Percentiles rank a stretch among this genome's conserved stretches.
phyloP scores from a whole-genome alignment of 176 grass and related monocot genomes.

The Avena sativa region DNA sequence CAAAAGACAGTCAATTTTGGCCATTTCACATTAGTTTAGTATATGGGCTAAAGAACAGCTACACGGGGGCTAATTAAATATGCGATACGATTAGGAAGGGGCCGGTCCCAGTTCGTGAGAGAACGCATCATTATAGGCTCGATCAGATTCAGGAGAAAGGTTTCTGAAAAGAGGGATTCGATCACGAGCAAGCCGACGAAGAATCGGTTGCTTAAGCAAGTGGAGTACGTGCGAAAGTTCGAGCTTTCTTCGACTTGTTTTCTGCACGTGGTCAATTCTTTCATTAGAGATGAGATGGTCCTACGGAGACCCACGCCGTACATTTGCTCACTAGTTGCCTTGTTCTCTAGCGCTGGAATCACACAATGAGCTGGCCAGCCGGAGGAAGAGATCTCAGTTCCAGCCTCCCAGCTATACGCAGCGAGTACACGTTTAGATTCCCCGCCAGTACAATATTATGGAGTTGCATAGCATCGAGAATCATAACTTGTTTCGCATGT shows the following conservation, averaged over 20 bases:
- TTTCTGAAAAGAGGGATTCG: not conserved
- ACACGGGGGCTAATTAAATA: not conserved
- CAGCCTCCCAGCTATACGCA: conserved; percentile 31
- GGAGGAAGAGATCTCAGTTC: conserved; percentile 37
- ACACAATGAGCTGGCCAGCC: conserved; percentile 32
- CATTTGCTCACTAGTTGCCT: not conserved
- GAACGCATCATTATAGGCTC: not conserved
- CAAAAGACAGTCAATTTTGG: conserved; percentile 40
- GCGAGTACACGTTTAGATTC: conserved; percentile 33
- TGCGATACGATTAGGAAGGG: not conserved
- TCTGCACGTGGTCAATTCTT: conserved; percentile 29
- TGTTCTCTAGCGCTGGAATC: conserved; percentile 15
- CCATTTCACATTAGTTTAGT: not conserved
- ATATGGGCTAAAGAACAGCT: not conserved
- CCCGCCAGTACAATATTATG: not conserved
- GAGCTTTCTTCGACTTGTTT: not conserved
- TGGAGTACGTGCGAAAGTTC: not conserved
- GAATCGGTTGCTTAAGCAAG: conserved; percentile 34
- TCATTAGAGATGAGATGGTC: conserved; percentile 11
- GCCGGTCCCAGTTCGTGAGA: not conserved
- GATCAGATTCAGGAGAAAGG: not conserved
- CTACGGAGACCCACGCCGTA: no score
- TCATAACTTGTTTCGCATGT: no score
- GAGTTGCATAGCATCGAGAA: no score
- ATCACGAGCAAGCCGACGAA: not conserved